Evolutionary conservation across 2,329 filamentous ascomycete genomes (phyloP).

Genomic region (Metarhizium humberi): DNA sequence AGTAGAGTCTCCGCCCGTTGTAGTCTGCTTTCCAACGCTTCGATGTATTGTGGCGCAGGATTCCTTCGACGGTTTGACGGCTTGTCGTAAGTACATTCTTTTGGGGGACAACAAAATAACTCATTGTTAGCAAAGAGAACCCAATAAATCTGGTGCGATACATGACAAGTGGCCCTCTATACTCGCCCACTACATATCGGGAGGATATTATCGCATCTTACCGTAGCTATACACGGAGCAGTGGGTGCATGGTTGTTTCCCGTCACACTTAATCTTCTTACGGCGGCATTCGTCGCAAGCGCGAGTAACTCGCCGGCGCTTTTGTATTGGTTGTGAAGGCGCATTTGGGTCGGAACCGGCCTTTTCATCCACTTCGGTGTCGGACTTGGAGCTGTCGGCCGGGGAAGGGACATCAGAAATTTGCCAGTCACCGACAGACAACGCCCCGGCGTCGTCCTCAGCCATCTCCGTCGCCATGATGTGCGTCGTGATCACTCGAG

Average conservation of each 20-base stretch:
- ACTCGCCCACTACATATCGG: neutral
- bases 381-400: constrained; percentile 33
- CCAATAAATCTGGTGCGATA: neutral
- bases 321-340: constrained; percentile 55
- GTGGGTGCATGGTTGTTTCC: constrained; percentile 84
- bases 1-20: constrained; percentile 76
- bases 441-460: constrained; percentile 31
- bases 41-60: constrained; percentile 85
- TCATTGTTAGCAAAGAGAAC: neutral
- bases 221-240: constrained; percentile 98
- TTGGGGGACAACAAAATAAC: neutral
- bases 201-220: constrained; percentile 31
- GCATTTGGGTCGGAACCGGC: constrained; percentile 20
- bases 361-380: constrained; percentile 30
- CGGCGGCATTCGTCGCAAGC: constrained; percentile 76
- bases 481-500: constrained; percentile 5
- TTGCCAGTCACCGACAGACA: constrained; percentile 26
- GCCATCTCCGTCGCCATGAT: constrained; percentile 30
- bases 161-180: neutral
- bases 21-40: constrained; percentile 73
- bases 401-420: constrained; percentile 27
- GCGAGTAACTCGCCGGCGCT: constrained; percentile 67
- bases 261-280: constrained; percentile 84
- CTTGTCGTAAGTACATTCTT: constrained; percentile 93
- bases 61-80: constrained; percentile 87